phyloP scores from a whole-genome alignment of 2,329 filamentous ascomycete species.

The Cladosporium colombiae region DNA sequence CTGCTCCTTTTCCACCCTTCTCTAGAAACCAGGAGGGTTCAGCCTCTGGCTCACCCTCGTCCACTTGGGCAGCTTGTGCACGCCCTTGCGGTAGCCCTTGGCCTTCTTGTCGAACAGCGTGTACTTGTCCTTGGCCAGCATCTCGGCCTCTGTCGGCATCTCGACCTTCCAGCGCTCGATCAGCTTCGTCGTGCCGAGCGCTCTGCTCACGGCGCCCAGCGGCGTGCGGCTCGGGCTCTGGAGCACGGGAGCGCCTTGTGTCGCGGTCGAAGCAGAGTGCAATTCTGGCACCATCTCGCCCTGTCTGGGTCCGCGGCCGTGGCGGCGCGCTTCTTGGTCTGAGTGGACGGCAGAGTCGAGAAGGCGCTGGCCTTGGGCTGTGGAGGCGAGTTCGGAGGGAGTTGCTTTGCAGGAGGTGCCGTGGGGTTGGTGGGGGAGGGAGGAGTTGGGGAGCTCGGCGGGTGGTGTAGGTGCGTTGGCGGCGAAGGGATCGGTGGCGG shows the following conservation, averaged over 20 bases:
- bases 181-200: conserved; percentile 65
- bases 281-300: conserved; percentile 28
- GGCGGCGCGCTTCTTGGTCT: conserved; percentile 27
- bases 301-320: conserved; percentile 36
- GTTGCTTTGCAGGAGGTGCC: conserved; percentile 27
- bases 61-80: conserved; percentile 81
- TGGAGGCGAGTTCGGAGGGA: conserved; percentile 31
- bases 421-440: conserved; percentile 21
- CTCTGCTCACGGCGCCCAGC: conserved; percentile 31
- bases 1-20: background rate
- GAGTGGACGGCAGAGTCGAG: conserved; percentile 24
- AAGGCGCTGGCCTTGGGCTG: conserved; percentile 37
- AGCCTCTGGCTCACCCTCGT: conserved; percentile 90
- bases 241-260: background rate
- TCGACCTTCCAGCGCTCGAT: conserved; percentile 90
- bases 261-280: background rate
- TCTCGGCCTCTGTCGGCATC: conserved; percentile 95
- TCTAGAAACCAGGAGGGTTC: conserved; percentile 89
- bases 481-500: conserved; percentile 28
- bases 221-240: conserved; percentile 22
- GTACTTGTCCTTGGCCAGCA: conserved; percentile 96
- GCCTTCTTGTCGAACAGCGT: conserved; percentile 96
- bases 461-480: background rate
- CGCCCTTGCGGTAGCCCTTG: conserved; percentile 92
- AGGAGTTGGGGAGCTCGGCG: conserved; percentile 18